Evolutionary conservation across 1,284 basidiomycete genomes (phyloP).

Genomic region (Marasmius fiardii): DNA sequence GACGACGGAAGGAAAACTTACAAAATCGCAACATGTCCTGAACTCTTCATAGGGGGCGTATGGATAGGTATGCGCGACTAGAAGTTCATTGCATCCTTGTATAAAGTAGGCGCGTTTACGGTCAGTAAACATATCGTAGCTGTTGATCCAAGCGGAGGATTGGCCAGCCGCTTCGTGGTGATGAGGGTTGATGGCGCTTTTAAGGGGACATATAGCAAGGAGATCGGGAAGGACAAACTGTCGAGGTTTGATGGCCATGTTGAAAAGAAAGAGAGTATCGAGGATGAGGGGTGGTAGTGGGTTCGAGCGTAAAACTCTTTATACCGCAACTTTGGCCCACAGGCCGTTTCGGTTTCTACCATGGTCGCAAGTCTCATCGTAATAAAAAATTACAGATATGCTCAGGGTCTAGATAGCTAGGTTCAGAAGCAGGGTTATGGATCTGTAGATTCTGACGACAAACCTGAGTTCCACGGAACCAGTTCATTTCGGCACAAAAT

Average conservation of each 20-base stretch:
- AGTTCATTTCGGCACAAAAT: neutral
- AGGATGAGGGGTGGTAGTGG: constrained; percentile 12
- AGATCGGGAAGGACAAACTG: constrained; percentile 59
- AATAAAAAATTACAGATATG: constrained; percentile 2
- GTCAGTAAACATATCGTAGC: constrained; percentile 56
- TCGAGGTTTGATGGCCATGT: constrained; percentile 28
- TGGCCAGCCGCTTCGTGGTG: constrained; percentile 51
- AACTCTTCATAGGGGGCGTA: constrained; percentile 58
- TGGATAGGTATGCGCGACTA: constrained; percentile 60
- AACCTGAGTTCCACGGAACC: constrained; percentile 1
- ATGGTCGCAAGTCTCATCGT: constrained; percentile 1
- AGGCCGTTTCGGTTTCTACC: neutral
- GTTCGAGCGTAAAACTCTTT: neutral
- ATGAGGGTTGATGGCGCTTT: constrained; percentile 47
- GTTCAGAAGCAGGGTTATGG: constrained; percentile 3
- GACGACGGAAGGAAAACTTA: constrained; percentile 2
- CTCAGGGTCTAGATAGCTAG: constrained; percentile 3
- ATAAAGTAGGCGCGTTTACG: constrained; percentile 59
- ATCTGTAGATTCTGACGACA: constrained; percentile 3
- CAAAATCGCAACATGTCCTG: constrained; percentile 6
- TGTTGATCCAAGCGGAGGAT: constrained; percentile 61
- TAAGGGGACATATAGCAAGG: constrained; percentile 43
- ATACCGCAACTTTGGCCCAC: neutral
- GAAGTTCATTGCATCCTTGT: constrained; percentile 56
- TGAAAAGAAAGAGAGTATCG: constrained; percentile 13